Conservation (phyloP, 352 stramenopile species). For the Pythium vanterpoolii region DNA sequence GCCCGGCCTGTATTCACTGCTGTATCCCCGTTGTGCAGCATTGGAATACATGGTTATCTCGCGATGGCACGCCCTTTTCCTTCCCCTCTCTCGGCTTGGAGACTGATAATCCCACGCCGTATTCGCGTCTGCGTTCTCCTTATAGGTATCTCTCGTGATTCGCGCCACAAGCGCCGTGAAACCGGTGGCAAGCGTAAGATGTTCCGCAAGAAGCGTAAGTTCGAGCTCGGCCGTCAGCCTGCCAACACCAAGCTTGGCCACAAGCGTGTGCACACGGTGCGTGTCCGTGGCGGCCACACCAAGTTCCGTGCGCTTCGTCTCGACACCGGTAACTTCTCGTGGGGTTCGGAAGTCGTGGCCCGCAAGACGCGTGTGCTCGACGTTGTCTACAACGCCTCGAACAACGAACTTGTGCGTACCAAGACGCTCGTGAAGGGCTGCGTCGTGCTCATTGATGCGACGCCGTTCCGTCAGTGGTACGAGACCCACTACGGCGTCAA, state of each 20-base stretch:
- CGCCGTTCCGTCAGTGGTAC: constrained; percentile 99
- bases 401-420: constrained; percentile 99
- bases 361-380: constrained; percentile 99
- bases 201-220: constrained; percentile 99
- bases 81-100: background rate
- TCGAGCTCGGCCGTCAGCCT: constrained; percentile 97
- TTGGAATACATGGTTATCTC: constrained; percentile 60
- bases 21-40: constrained; percentile 89
- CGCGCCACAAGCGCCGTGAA: constrained; percentile 98
- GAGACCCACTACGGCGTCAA: constrained; percentile 98
- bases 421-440: constrained; percentile 99
- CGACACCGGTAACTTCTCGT: constrained; percentile 99
- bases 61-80: background rate
- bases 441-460: constrained; percentile 98
- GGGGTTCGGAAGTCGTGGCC: constrained; percentile 96
- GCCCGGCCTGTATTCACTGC: constrained; percentile 72
- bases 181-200: constrained; percentile 98
- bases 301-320: constrained; percentile 99
- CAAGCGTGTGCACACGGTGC: constrained; percentile 96
- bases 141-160: constrained; percentile 99
- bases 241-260: constrained; percentile 98
- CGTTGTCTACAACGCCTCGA: constrained; percentile 99
- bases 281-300: constrained; percentile 95
- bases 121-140: constrained; percentile 11
- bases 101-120: constrained; percentile 18